phyloP scores from a whole-genome alignment of 345 rosid species.

The Eucalyptus marginata region DNA sequence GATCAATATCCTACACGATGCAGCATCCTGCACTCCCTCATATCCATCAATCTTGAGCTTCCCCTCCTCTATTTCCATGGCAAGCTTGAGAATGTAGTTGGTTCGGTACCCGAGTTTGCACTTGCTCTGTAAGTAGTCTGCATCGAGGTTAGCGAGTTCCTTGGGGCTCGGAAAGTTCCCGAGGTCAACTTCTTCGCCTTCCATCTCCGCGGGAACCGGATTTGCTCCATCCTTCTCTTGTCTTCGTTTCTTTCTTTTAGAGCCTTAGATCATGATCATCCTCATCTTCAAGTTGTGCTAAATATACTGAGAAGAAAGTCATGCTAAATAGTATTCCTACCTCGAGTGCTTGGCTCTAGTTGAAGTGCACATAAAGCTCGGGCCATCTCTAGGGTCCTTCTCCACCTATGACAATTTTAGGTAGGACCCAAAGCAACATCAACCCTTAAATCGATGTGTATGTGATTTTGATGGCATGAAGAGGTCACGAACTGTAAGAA shows the following conservation, averaged over 20 bases:
- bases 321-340: background rate
- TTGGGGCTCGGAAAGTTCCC: conserved; percentile 30
- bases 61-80: conserved; percentile 5
- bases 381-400: conserved; percentile 32
- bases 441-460: background rate
- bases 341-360: background rate
- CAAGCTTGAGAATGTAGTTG: conserved; percentile 3
- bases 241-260: background rate
- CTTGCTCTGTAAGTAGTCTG: background rate
- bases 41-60: conserved; percentile 2
- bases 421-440: background rate
- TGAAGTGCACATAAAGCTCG: conserved; percentile 24
- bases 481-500: background rate
- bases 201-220: background rate
- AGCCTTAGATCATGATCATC: background rate
- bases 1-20: background rate
- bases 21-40: background rate
- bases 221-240: background rate
- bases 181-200: background rate
- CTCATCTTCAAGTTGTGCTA: background rate
- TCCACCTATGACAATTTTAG: conserved; percentile 14
- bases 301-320: background rate
- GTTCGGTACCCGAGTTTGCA: conserved; percentile 46
- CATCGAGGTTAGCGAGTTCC: conserved; percentile 17
- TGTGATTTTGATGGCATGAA: background rate